phyloP scores from a whole-genome alignment of 2,329 filamentous ascomycete species.

The Huntiella abstrusa region DNA sequence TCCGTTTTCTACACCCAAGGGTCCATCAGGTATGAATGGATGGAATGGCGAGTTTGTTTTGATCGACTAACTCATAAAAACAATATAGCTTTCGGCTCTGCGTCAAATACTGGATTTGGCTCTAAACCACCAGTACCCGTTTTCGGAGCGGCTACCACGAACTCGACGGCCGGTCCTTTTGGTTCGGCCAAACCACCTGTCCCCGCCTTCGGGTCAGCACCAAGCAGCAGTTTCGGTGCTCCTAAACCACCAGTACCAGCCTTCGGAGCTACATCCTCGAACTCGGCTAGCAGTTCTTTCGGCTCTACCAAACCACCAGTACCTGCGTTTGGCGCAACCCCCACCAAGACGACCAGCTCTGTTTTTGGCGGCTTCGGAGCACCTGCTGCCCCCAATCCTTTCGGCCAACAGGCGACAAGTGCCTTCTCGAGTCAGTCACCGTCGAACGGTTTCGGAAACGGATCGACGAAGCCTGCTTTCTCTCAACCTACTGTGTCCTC shows the following conservation, averaged over 20 bases:
- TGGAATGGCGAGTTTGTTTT: not conserved
- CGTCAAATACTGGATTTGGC: not conserved
- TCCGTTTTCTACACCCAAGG: not conserved
- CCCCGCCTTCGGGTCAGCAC: too few relatives aligned
- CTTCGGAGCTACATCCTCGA: too few relatives aligned
- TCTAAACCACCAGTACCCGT: not conserved
- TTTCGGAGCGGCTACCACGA: not conserved
- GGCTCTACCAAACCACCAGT: too few relatives aligned
- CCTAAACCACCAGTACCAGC: too few relatives aligned
- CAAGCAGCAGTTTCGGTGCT: too few relatives aligned
- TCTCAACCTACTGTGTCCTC: not conserved
- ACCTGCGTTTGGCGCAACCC: too few relatives aligned
- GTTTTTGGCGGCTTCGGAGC: too few relatives aligned
- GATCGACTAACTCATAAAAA: not conserved
- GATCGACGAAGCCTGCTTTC: not conserved
- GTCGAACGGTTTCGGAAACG: not conserved
- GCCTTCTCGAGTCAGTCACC: not conserved
- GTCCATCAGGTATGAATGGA: slow-evolving; percentile 5
- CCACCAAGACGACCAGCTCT: too few relatives aligned
- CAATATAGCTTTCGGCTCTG: not conserved
- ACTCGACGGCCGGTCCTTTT: not conserved
- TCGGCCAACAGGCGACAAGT: not conserved
- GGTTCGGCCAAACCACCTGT: too few relatives aligned
- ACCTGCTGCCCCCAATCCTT: not conserved
- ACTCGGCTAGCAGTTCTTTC: too few relatives aligned